Percentiles rank a stretch among this genome's conserved stretches.
phyloP scores from a whole-genome alignment of 495 filamentous ascomycete genomes.

The Filosporella fistucella region DNA sequence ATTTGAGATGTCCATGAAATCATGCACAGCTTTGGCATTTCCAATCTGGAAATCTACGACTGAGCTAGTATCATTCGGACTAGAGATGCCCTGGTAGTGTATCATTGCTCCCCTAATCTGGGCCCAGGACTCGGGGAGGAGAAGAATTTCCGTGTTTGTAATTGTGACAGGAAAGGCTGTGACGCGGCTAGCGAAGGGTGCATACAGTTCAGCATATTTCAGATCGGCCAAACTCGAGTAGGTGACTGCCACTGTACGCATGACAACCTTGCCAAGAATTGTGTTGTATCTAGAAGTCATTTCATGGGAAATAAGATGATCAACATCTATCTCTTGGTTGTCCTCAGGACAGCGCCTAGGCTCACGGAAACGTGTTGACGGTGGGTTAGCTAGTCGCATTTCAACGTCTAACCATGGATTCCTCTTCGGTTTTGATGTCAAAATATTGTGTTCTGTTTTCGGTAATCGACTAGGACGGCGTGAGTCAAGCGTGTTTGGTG shows the following conservation, averaged over 20 bases:
- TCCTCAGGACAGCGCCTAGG: too few species aligned
- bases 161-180: not conserved
- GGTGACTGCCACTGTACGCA: not conserved
- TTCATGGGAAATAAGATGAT: not conserved
- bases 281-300: not conserved
- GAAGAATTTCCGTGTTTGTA: not conserved
- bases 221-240: not conserved
- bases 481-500: not conserved
- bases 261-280: not conserved
- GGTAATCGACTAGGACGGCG: not conserved
- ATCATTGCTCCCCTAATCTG: not conserved
- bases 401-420: not conserved
- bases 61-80: too few species aligned
- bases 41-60: too few species aligned
- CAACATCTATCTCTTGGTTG: not conserved
- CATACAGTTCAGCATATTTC: not conserved
- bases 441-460: not conserved
- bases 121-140: not conserved
- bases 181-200: not conserved
- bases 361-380: not conserved
- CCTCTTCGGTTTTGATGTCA: not conserved
- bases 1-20: not conserved
- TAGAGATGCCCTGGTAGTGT: too few species aligned
- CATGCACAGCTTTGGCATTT: not conserved
- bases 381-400: not conserved